A percentile compares a stretch with the other conserved stretches of the same genome.
Evolutionary conservation across 2,329 filamentous ascomycete species (phyloP).

Genomic region (Pseudogymnoascus sp.): DNA sequence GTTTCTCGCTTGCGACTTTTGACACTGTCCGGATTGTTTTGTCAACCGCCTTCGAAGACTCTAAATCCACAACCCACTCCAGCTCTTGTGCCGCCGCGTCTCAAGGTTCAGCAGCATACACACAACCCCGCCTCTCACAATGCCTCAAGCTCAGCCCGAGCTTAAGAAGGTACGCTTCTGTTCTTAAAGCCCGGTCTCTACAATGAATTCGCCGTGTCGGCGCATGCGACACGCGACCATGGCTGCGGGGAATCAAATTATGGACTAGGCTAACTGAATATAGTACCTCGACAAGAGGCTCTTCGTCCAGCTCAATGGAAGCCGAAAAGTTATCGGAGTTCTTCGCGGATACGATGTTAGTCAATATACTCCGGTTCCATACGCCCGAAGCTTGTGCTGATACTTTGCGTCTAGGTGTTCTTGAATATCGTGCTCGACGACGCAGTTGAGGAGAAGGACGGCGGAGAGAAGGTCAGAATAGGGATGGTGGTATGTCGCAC

Average conservation of each 20-base stretch:
- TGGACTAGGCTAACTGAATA: conserved; percentile 13
- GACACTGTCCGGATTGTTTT: no score
- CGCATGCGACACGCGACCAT: conserved; percentile 5
- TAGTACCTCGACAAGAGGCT: conserved; percentile 99
- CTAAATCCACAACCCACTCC: conserved; percentile 5
- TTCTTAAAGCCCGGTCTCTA: conserved; percentile 11
- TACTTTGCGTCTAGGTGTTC: conserved; percentile 62
- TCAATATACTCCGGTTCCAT: neutral
- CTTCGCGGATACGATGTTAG: conserved; percentile 92
- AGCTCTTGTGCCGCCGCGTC: conserved; percentile 3
- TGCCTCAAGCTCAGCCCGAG: conserved; percentile 98
- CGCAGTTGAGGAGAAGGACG: conserved; percentile 87
- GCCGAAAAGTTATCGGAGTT: conserved; percentile 91
- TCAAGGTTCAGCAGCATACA: conserved; percentile 9
- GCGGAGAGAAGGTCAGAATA: conserved; percentile 80
- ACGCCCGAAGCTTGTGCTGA: neutral
- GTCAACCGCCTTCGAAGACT: no score
- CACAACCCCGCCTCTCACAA: conserved; percentile 36
- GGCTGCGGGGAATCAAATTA: neutral
- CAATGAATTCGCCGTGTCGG: neutral
- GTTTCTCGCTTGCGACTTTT: no score
- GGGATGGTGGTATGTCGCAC: conserved; percentile 75
- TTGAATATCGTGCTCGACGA: conserved; percentile 97
- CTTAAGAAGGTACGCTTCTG: conserved; percentile 75
- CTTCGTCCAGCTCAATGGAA: conserved; percentile 95